phyloP scores from a whole-genome alignment of 1,139 yeast species.

The Yamadazyma siamensis region DNA sequence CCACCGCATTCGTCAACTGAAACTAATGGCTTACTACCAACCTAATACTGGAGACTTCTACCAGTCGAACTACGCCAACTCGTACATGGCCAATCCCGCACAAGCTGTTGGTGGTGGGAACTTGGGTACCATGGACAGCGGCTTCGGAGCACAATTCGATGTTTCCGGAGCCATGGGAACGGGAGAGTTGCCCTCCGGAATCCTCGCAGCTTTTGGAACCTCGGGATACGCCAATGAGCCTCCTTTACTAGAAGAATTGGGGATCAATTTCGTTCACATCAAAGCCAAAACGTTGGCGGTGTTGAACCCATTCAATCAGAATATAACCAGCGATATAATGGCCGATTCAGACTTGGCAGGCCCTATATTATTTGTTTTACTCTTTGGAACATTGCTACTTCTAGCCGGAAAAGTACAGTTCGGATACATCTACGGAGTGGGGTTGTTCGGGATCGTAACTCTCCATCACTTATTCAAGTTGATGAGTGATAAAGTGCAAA shows the following conservation, averaged over 20 bases:
- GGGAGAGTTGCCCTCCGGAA: conserved; percentile 66
- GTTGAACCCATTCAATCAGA: conserved; percentile 65
- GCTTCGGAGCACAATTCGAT: conserved; percentile 35
- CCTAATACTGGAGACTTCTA: conserved; percentile 45
- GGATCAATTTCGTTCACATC: conserved; percentile 88
- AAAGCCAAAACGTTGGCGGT: conserved; percentile 83
- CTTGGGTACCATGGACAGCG: conserved; percentile 40
- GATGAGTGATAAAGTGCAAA: conserved; percentile 63
- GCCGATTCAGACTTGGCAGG: conserved; percentile 95
- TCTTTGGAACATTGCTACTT: conserved; percentile 81
- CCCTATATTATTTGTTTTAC: conserved; percentile 81
- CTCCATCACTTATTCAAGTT: conserved; percentile 80
- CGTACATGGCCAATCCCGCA: conserved; percentile 21
- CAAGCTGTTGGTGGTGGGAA: conserved; percentile 12
- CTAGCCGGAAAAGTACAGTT: conserved; percentile 92
- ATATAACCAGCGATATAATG: conserved; percentile 70
- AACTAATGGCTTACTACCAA: conserved; percentile 46
- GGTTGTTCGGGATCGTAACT: conserved; percentile 83
- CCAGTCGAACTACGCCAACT: conserved; percentile 36
- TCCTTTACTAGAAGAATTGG: conserved; percentile 86
- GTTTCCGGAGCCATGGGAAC: conserved; percentile 51
- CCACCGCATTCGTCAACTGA: too few species aligned
- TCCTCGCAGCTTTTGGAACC: conserved; percentile 90
- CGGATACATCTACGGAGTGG: conserved; percentile 96
- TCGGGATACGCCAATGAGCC: conserved; percentile 94